These are phyloP conservation scores for Stagonosporopsis chrysanthemi DNA, from an alignment of 2,329 filamentous ascomycete genomes.

Conservation along the genomic window DNA sequence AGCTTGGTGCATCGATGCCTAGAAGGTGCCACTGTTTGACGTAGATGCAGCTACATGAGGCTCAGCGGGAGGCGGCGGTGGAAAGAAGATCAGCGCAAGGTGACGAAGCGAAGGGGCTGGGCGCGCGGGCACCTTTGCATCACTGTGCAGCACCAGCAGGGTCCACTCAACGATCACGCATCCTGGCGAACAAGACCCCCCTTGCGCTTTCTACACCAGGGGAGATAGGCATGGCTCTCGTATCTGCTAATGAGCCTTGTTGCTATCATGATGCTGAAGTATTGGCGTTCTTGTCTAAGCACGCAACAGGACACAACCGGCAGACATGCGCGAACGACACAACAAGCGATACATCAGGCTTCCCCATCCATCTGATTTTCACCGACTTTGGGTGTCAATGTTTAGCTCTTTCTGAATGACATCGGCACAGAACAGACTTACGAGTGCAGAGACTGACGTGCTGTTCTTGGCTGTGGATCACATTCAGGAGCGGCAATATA, in stretches of 20 bases:
- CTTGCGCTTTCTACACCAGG: neutral
- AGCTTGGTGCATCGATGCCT: neutral
- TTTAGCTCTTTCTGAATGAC: neutral
- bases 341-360: no score
- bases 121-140: neutral
- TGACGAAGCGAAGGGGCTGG: slow-evolving; percentile 20
- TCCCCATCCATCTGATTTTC: neutral
- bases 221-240: neutral
- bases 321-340: no score
- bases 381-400: neutral
- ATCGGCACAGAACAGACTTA: neutral
- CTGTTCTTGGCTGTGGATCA: slow-evolving; percentile 2
- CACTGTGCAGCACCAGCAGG: neutral
- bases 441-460: neutral
- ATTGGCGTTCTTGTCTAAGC: neutral
- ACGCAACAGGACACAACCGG: neutral
- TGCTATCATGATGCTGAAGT: neutral
- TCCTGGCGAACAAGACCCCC: neutral
- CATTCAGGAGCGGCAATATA: neutral
- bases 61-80: slow-evolving; percentile 13
- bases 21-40: slow-evolving; percentile 12
- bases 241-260: neutral
- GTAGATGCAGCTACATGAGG: slow-evolving; percentile 14
- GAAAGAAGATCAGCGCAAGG: slow-evolving; percentile 13
- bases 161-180: neutral